These are phyloP conservation scores for Sicyos edulis DNA, from an alignment of 306 rosid species.

Conservation along the genomic window DNA sequence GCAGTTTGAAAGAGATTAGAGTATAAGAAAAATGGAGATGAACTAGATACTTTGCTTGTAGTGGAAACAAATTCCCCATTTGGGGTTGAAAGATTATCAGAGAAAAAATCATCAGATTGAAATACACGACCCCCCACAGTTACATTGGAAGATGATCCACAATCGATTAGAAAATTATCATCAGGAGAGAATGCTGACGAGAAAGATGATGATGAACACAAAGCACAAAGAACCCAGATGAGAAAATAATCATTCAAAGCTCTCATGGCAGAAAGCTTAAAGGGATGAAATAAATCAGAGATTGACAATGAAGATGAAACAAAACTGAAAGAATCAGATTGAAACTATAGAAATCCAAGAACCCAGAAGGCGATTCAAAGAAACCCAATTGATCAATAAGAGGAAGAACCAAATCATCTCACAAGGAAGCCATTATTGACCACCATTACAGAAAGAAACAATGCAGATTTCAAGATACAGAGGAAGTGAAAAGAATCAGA, in stretches of 20 bases:
- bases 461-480: neutral
- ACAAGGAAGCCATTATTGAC: neutral
- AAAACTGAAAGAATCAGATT: neutral
- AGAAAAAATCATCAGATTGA: conserved; percentile 34
- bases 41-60: conserved; percentile 25
- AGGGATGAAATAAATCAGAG: conserved; percentile 8
- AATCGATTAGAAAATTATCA: conserved; percentile 43
- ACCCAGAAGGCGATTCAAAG: neutral
- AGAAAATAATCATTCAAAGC: conserved; percentile 23
- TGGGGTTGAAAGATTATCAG: conserved; percentile 38
- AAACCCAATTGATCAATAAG: neutral
- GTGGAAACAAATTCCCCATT: conserved; percentile 23
- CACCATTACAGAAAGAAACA: neutral
- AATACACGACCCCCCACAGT: conserved; percentile 42
- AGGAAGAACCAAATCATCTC: neutral
- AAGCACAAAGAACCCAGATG: conserved; percentile 27
- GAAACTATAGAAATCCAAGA: neutral
- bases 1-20: conserved; percentile 45
- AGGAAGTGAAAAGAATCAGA: neutral
- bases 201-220: conserved; percentile 28
- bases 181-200: conserved; percentile 30
- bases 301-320: neutral
- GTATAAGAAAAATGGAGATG: conserved; percentile 27
- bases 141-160: conserved; percentile 47
- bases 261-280: conserved; percentile 23